These are phyloP conservation scores for Ceratocystiopsis brevicomis DNA, from an alignment of 2,329 filamentous ascomycete genomes.

Conservation along the genomic window DNA sequence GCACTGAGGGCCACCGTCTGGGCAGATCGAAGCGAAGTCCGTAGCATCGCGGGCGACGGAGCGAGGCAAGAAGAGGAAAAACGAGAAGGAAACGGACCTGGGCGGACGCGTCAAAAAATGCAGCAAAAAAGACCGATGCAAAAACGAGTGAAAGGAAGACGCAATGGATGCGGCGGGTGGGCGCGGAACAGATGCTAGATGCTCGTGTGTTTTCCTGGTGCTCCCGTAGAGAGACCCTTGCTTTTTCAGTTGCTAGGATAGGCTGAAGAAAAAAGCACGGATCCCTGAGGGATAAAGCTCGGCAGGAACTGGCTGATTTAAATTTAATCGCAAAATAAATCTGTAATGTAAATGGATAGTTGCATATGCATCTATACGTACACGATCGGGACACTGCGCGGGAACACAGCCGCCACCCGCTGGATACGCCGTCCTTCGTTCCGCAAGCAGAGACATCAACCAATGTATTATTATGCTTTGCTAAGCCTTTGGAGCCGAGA, in stretches of 20 bases:
- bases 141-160: neutral
- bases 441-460: no score
- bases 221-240: neutral
- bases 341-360: neutral
- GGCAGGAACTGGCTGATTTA: constrained; percentile 8
- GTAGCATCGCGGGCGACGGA: constrained; percentile 43
- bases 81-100: neutral
- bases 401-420: no score
- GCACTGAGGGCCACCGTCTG: constrained; percentile 31
- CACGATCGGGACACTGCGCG: no score
- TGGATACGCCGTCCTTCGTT: no score
- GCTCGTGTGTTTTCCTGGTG: constrained; percentile 1
- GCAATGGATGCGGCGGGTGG: neutral
- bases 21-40: constrained; percentile 47
- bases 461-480: no score
- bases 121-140: neutral
- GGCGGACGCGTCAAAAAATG: neutral
- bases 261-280: constrained; percentile 6
- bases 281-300: constrained; percentile 14
- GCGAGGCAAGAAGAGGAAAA: constrained; percentile 4
- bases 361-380: no score
- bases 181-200: neutral
- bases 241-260: constrained; percentile 2
- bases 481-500: no score
- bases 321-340: constrained; percentile 7